Conservation (phyloP, 208 protist genomes). For the Zelonia costaricensis region DNA sequence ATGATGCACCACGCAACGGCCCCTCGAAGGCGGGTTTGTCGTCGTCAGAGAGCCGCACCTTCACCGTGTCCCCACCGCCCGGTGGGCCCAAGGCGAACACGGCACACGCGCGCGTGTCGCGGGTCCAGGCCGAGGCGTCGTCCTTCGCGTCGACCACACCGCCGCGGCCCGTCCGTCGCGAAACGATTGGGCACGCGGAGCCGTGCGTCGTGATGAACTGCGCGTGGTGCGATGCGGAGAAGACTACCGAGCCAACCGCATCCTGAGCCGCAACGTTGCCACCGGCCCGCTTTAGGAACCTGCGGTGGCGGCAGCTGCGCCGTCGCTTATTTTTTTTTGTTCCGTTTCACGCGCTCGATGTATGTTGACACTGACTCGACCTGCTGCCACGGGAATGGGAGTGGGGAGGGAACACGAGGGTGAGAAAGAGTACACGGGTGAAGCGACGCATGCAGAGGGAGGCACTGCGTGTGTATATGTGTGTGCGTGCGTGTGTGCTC, state of each 20-base stretch:
- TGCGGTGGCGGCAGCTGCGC: not conserved
- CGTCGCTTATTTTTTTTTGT: not conserved
- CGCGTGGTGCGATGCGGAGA: conserved; percentile 67
- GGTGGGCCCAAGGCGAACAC: conserved; percentile 1
- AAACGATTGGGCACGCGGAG: conserved; percentile 36
- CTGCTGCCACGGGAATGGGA: too few relatives aligned
- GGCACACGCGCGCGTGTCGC: not conserved
- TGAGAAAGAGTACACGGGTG: too few relatives aligned
- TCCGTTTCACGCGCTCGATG: not conserved
- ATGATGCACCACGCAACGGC: too few relatives aligned
- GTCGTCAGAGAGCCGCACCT: not conserved
- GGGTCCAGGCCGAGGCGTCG: not conserved
- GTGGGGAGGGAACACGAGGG: too few relatives aligned
- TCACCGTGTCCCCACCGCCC: not conserved
- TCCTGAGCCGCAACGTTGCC: too few relatives aligned
- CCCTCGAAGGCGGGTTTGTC: too few relatives aligned
- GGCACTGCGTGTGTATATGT: conserved; percentile 1
- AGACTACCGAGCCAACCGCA: conserved; percentile 3
- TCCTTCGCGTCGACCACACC: not conserved
- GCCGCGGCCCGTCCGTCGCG: not conserved
- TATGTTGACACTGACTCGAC: too few relatives aligned
- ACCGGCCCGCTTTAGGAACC: too few relatives aligned
- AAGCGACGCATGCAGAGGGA: too few relatives aligned
- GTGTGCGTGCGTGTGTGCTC: not conserved
- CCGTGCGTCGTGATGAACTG: conserved; percentile 73